Conservation (phyloP, 306 rosid species). For the Medicago ruthenica region DNA sequence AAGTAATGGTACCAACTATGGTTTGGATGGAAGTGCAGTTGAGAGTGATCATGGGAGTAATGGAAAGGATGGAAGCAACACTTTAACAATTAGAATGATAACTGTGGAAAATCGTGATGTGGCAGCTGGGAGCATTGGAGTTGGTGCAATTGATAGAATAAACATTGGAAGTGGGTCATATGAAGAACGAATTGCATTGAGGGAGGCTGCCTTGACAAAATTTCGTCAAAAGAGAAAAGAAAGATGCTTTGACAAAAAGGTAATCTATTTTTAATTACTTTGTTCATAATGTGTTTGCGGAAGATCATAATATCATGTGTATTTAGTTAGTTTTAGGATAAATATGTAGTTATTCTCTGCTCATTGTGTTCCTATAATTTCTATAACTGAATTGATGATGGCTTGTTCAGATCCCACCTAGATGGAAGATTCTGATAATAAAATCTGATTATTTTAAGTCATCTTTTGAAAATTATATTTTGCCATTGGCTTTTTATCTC, state of each 20-base stretch:
- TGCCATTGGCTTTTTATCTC: slow-evolving; percentile 9
- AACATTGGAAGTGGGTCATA: slow-evolving; percentile 52
- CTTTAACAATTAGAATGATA: slow-evolving; percentile 44
- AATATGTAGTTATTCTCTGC: slow-evolving; percentile 6
- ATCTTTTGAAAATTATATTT: slow-evolving; percentile 13
- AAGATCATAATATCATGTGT: slow-evolving; percentile 15
- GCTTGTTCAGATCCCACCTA: slow-evolving; percentile 9
- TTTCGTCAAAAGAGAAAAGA: slow-evolving; percentile 79
- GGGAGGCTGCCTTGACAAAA: slow-evolving; percentile 79
- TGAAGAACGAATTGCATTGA: slow-evolving; percentile 56
- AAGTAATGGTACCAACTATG: slow-evolving; percentile 49
- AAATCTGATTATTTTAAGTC: slow-evolving; percentile 16
- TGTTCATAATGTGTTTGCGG: slow-evolving; percentile 20
- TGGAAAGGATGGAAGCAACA: slow-evolving; percentile 52
- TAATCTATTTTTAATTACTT: slow-evolving; percentile 40
- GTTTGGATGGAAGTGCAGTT: slow-evolving; percentile 49
- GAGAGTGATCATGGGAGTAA: slow-evolving; percentile 60
- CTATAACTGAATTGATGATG: slow-evolving; percentile 2
- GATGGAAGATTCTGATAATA: neutral
- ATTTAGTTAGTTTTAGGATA: slow-evolving; percentile 14
- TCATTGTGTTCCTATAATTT: slow-evolving; percentile 12
- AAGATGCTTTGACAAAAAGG: slow-evolving; percentile 85
- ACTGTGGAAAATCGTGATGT: slow-evolving; percentile 49
- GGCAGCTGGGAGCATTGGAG: slow-evolving; percentile 48
- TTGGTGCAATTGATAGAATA: slow-evolving; percentile 40